Evolutionary conservation across 192 early-diverging fungal species (phyloP), one percentile per base, ranked within the genome.

Genomic region (Podila horticola): DNA sequence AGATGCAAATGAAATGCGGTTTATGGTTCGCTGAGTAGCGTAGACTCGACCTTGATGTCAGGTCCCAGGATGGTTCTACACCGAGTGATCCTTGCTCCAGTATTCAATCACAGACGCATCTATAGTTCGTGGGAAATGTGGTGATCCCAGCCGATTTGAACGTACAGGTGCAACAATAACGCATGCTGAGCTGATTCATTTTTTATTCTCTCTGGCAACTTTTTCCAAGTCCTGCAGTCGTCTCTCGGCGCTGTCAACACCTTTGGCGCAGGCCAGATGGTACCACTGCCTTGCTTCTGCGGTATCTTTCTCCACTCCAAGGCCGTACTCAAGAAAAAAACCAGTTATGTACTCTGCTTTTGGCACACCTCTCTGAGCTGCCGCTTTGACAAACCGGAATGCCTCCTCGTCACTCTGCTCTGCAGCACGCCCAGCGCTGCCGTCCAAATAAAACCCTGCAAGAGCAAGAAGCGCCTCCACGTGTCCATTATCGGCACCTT

Each of bases 391-490:
- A 66, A 45, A 66, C 13, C 77, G 26, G 34, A 81, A 81, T 1
- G 77, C 77, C 22, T 73, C 77, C 24, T 81, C 77, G 24, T 81
- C 71, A 28, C 77, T 81, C 28, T 81, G 77, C 34, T 69, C 77
- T 30, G 66, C 77, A 30, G 77, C 77, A 6, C 5, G 22, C 20
- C 77, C 77, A 19, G 77, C 77, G 55, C 77, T 73, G 51, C 95
- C 95, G 26, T 91, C 91, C 29, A 95, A 74, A 70, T 95, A 95
- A 84, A 94, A 93, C 12, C 93, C 93, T 24, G 91, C 91, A 12
- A 98, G 84, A 66, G 91, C 94, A 65, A 98, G 90, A 87, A 95
- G 90, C 45, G 95, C 93, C 73, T 94, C 85, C 19, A 90, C 91
- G 29, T 94, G 90, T 36, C 93, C 94, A 62, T 92, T 87, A 48